Conservation (phyloP, 2,329 filamentous ascomycete species). For the Neonectria faginata region DNA sequence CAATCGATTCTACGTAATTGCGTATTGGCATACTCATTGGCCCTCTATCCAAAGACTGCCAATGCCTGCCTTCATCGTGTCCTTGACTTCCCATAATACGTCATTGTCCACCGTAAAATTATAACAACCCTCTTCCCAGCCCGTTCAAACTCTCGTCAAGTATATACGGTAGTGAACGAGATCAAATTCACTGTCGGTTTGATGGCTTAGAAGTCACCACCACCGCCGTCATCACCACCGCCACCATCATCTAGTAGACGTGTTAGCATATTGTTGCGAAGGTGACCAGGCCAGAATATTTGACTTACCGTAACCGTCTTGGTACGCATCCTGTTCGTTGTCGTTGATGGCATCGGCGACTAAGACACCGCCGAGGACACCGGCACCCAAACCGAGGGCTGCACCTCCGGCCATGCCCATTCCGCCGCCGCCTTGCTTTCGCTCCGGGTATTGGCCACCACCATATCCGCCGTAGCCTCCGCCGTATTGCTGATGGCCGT, state of each 20-base stretch:
- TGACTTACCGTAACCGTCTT: slow-evolving; percentile 57
- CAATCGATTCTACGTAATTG: slow-evolving; percentile 13
- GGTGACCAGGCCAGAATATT: background rate
- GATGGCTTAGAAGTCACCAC: slow-evolving; percentile 35
- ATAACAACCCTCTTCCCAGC: background rate
- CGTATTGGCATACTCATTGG: background rate
- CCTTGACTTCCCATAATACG: background rate
- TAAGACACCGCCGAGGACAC: slow-evolving; percentile 81
- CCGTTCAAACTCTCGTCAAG: slow-evolving; percentile 14
- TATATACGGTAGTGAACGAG: slow-evolving; percentile 23
- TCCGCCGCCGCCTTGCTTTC: slow-evolving; percentile 56
- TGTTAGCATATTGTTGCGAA: slow-evolving; percentile 31
- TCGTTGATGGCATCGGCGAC: slow-evolving; percentile 76
- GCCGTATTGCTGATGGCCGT: slow-evolving; percentile 48
- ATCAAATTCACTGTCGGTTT: background rate
- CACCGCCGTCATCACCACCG: slow-evolving; percentile 46
- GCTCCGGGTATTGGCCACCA: slow-evolving; percentile 54
- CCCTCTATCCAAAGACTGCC: background rate
- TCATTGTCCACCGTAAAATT: slow-evolving; percentile 25
- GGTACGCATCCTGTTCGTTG: slow-evolving; percentile 67
- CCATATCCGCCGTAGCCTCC: slow-evolving; percentile 51
- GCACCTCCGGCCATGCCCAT: slow-evolving; percentile 80
- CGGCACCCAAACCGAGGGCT: slow-evolving; percentile 83
- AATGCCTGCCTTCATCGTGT: background rate
- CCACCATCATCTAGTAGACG: slow-evolving; percentile 46